These are phyloP conservation scores for Sugiyamaella floridensis DNA, from an alignment of 805 yeast genomes.

Conservation along the genomic window DNA sequence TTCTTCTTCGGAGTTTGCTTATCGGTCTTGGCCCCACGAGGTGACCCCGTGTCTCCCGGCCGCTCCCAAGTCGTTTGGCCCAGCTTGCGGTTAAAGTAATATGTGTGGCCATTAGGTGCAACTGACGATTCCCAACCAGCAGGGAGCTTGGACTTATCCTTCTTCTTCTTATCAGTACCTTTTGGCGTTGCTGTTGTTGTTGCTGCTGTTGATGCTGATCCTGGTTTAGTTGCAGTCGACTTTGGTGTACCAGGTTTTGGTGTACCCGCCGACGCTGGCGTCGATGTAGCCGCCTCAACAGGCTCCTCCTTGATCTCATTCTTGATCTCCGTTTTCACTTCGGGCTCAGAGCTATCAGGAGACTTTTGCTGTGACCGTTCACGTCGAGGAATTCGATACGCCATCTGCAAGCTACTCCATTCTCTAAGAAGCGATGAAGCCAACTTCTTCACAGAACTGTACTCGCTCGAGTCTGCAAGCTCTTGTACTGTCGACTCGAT, in stretches of 20 bases:
- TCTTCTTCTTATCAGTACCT: not conserved
- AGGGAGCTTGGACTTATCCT: constrained; percentile 36
- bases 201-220: constrained; percentile 1
- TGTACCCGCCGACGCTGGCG: not conserved
- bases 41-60: constrained; percentile 33
- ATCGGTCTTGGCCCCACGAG: not conserved
- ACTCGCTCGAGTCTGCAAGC: constrained; percentile 28
- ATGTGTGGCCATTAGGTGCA: constrained; percentile 40
- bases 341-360: constrained; percentile 7
- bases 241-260: not conserved
- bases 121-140: constrained; percentile 60
- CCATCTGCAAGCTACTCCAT: constrained; percentile 73
- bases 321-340: not conserved
- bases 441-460: constrained; percentile 29
- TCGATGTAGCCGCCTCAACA: not conserved
- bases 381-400: constrained; percentile 76
- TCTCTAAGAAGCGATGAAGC: constrained; percentile 45
- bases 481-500: constrained; percentile 57
- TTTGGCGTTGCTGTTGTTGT: not conserved
- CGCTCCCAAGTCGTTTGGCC: constrained; percentile 53
- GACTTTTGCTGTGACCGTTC: constrained; percentile 17
- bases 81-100: constrained; percentile 48
- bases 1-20: constrained; percentile 8
- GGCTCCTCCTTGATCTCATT: not conserved
- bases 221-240: not conserved